phyloP scores from a whole-genome alignment of 352 stramenopile species.

The Thraustotheca clavata region DNA sequence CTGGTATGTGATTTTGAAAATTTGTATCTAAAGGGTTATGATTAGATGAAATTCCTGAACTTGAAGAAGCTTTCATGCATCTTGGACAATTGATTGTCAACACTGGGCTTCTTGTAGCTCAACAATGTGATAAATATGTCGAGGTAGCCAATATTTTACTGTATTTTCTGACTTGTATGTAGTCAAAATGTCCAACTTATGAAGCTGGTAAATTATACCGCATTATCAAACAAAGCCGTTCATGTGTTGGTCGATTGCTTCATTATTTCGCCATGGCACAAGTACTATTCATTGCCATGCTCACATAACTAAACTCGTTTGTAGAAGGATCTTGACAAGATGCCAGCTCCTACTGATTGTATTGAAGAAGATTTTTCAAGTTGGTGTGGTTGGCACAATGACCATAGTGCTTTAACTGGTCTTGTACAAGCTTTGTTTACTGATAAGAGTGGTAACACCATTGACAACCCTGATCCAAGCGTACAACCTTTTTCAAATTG shows the following conservation, averaged over 20 bases:
- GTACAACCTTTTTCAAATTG: neutral
- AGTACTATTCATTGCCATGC: slow-evolving; percentile 4
- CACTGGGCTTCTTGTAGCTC: slow-evolving; percentile 85
- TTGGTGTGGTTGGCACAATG: slow-evolving; percentile 98
- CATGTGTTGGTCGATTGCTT: slow-evolving; percentile 90
- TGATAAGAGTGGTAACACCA: slow-evolving; percentile 50
- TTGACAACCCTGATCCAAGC: slow-evolving; percentile 62
- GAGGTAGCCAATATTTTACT: slow-evolving; percentile 16
- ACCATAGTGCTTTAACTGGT: slow-evolving; percentile 92
- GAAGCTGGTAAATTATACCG: slow-evolving; percentile 73
- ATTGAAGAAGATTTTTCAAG: slow-evolving; percentile 77
- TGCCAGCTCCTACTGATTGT: slow-evolving; percentile 30
- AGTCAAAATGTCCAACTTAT: slow-evolving; percentile 56
- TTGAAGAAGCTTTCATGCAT: slow-evolving; percentile 86
- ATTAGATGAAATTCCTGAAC: slow-evolving; percentile 55
- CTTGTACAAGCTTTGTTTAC: slow-evolving; percentile 90
- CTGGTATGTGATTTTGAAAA: slow-evolving; percentile 22
- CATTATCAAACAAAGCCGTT: slow-evolving; percentile 84
- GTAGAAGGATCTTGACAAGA: slow-evolving; percentile 43
- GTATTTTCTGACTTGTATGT: slow-evolving; percentile 7
- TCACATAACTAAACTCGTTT: neutral
- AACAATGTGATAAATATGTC: slow-evolving; percentile 90
- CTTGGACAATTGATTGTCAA: slow-evolving; percentile 89
- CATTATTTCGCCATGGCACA: slow-evolving; percentile 91
- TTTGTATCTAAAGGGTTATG: neutral